These are phyloP conservation scores for Fusarium goolgardi DNA, from an alignment of 2,329 filamentous ascomycete species.

Conservation along the genomic window DNA sequence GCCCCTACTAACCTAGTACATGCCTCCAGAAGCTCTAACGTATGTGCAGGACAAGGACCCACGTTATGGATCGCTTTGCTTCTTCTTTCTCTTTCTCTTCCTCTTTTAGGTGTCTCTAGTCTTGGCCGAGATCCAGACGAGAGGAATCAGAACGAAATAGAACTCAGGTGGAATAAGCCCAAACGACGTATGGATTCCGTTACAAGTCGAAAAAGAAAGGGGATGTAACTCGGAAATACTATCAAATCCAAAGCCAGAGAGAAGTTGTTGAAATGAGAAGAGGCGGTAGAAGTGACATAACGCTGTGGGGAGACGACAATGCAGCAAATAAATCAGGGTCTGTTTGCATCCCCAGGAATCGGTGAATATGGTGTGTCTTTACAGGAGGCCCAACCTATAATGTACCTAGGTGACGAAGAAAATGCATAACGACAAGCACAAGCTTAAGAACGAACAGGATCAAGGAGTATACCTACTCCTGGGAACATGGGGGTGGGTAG, in stretches of 20 bases:
- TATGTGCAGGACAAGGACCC: slow-evolving; percentile 47
- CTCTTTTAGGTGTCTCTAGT: slow-evolving; percentile 19
- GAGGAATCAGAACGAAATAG: slow-evolving; percentile 26
- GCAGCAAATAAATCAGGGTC: slow-evolving; percentile 44
- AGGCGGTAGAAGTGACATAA: slow-evolving; percentile 40
- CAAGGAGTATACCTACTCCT: slow-evolving; percentile 10
- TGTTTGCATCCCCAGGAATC: slow-evolving; percentile 42
- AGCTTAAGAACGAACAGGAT: slow-evolving; percentile 36
- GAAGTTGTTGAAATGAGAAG: slow-evolving; percentile 38
- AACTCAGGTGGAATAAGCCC: slow-evolving; percentile 28
- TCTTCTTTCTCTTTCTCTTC: slow-evolving; percentile 21
- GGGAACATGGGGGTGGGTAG: slow-evolving; percentile 30
- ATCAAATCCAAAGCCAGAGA: slow-evolving; percentile 25
- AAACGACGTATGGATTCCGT: slow-evolving; percentile 30
- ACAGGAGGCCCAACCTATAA: slow-evolving; percentile 44
- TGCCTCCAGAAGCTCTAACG: slow-evolving; percentile 39
- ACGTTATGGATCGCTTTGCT: slow-evolving; percentile 48
- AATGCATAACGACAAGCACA: slow-evolving; percentile 33
- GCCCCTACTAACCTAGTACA: slow-evolving; percentile 37
- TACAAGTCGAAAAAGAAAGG: slow-evolving; percentile 46
- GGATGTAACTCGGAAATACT: slow-evolving; percentile 41
- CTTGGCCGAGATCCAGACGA: slow-evolving; percentile 39
- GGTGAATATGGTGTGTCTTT: slow-evolving; percentile 38
- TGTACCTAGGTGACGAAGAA: slow-evolving; percentile 35
- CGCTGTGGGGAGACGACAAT: slow-evolving; percentile 40